These are phyloP conservation scores for Pseudogymnoascus sp. DNA, from an alignment of 2,329 filamentous ascomycete genomes.

Conservation along the genomic window DNA sequence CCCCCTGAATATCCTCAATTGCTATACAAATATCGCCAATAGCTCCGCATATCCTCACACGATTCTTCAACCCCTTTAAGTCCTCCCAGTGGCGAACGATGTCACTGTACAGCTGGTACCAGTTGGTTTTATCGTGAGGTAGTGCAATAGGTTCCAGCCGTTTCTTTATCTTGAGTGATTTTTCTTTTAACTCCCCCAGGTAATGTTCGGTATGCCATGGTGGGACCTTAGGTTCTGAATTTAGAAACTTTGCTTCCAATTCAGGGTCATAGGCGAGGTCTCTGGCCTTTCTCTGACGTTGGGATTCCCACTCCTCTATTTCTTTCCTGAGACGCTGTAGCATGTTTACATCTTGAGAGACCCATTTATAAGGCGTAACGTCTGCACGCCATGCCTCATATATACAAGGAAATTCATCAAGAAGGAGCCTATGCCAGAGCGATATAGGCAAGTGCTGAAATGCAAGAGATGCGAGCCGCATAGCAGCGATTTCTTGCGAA, in stretches of 20 bases:
- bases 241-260: not conserved
- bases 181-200: not conserved
- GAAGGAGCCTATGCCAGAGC: constrained; percentile 19
- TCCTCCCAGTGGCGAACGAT: constrained; percentile 18
- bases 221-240: not conserved
- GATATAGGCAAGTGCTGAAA: constrained; percentile 19
- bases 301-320: not conserved
- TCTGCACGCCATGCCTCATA: constrained; percentile 17
- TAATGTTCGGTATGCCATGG: not conserved
- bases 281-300: not conserved
- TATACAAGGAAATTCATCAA: constrained; percentile 22
- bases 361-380: constrained; percentile 6
- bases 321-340: not conserved
- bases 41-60: constrained; percentile 22
- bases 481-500: constrained; percentile 19
- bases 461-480: constrained; percentile 19
- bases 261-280: not conserved
- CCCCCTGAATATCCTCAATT: not conserved
- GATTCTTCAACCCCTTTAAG: constrained; percentile 22
- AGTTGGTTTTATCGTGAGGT: constrained; percentile 17
- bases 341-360: not conserved
- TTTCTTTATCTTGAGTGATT: not conserved
- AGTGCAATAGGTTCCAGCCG: not conserved
- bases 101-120: constrained; percentile 19
- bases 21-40: constrained; percentile 15